Percentiles rank a stretch among this genome's conserved stretches.
These are phyloP conservation scores for Candida bentonensis DNA, from an alignment of 805 yeast species.

Conservation along the genomic window DNA sequence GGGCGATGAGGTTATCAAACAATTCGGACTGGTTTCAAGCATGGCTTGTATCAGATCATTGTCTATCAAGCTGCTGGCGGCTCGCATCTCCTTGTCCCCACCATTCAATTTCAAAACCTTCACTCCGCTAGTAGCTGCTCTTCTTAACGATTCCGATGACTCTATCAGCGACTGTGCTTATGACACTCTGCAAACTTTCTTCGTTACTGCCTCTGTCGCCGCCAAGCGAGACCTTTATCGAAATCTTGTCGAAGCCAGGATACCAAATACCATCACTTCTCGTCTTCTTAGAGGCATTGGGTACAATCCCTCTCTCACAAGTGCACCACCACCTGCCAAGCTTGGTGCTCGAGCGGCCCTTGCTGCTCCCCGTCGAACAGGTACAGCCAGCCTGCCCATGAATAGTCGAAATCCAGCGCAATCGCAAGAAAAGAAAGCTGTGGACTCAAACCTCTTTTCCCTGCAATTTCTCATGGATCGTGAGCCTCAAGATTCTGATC, in stretches of 20 bases:
- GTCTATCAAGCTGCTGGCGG: slow-evolving; percentile 13
- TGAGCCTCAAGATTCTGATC: slow-evolving; percentile 27
- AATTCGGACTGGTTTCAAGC: slow-evolving; percentile 18
- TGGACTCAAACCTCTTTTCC: no score
- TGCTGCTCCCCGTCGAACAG: background rate
- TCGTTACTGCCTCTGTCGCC: slow-evolving; percentile 22
- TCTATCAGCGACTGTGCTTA: slow-evolving; percentile 15
- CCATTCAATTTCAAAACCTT: slow-evolving; percentile 19
- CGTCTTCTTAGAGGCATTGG: slow-evolving; percentile 8
- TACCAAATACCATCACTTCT: background rate
- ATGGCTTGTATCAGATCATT: slow-evolving; percentile 13
- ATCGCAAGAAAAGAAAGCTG: no score
- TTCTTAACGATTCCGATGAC: slow-evolving; percentile 16
- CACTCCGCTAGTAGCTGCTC: slow-evolving; percentile 19
- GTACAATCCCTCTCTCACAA: background rate
- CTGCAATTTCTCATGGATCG: slow-evolving; percentile 11
- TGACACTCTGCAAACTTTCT: slow-evolving; percentile 24
- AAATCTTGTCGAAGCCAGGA: slow-evolving; percentile 13
- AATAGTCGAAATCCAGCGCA: background rate
- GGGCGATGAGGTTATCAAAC: slow-evolving; percentile 20
- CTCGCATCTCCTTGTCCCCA: slow-evolving; percentile 15
- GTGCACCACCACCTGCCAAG: background rate
- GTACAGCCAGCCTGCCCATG: background rate
- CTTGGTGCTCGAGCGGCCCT: background rate
- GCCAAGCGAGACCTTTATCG: slow-evolving; percentile 33